Evolutionary conservation across 2,329 filamentous ascomycete genomes (phyloP).

Genomic region (Botrytis fragariae): DNA sequence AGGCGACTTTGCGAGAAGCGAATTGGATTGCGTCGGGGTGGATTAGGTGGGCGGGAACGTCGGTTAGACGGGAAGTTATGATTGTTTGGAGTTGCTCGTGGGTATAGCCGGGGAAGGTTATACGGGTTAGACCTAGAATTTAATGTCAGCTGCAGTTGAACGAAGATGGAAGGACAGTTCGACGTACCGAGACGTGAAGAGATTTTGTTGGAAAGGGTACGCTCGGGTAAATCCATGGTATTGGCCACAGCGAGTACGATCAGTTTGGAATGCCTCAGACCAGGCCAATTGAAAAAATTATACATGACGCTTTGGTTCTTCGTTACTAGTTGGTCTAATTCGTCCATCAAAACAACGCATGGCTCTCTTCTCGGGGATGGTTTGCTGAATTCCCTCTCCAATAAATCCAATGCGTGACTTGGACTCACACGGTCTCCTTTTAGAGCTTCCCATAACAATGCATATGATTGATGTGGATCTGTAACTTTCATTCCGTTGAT

Average conservation of each 20-base stretch:
- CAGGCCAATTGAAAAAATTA: slow-evolving; percentile 99
- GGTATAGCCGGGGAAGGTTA: slow-evolving; percentile 96
- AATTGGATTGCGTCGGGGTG: slow-evolving; percentile 94
- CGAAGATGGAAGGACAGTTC: neutral
- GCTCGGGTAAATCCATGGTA: slow-evolving; percentile 96
- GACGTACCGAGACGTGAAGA: slow-evolving; percentile 71
- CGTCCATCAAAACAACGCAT: slow-evolving; percentile 97
- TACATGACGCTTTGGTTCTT: slow-evolving; percentile 99
- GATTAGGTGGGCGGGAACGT: slow-evolving; percentile 84
- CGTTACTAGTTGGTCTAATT: slow-evolving; percentile 94
- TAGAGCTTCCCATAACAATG: slow-evolving; percentile 91
- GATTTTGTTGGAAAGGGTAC: slow-evolving; percentile 97
- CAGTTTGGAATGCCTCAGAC: slow-evolving; percentile 81
- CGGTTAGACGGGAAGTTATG: slow-evolving; percentile 88
- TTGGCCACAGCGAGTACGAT: slow-evolving; percentile 98
- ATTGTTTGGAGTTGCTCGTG: slow-evolving; percentile 97
- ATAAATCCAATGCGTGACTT: slow-evolving; percentile 82
- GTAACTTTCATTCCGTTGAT: slow-evolving; percentile 99
- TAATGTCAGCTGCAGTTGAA: slow-evolving; percentile 21
- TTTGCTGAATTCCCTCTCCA: slow-evolving; percentile 89
- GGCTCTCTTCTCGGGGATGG: slow-evolving; percentile 88
- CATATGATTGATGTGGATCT: slow-evolving; percentile 94
- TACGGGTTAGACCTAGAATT: slow-evolving; percentile 70
- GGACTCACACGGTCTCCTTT: slow-evolving; percentile 91
- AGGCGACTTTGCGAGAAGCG: slow-evolving; percentile 91